A percentile compares a stretch with the other conserved stretches of the same genome.
phyloP scores from a whole-genome alignment of 2,329 filamentous ascomycete genomes.

The Colletotrichum theobromicola region DNA sequence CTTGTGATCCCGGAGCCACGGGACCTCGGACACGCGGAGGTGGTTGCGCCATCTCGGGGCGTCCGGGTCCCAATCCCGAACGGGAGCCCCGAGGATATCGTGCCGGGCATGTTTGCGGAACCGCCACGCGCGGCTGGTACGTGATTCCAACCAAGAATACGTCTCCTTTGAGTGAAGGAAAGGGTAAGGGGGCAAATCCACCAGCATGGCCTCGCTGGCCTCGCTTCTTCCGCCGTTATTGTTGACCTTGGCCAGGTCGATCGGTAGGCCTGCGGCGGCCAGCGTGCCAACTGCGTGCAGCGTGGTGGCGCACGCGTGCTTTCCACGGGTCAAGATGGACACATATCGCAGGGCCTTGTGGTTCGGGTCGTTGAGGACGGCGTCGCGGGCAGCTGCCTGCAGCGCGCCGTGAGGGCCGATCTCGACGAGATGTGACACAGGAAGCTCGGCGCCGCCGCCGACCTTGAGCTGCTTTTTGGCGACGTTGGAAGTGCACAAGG shows the following conservation, averaged over 20 bases:
- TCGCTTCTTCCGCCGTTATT: background rate
- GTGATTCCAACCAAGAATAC: conserved; percentile 7
- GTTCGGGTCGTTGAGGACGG: conserved; percentile 48
- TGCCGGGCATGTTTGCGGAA: conserved; percentile 9
- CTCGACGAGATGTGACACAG: conserved; percentile 3
- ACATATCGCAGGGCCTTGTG: conserved; percentile 37
- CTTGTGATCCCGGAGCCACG: conserved; percentile 51
- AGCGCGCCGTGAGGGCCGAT: conserved; percentile 13
- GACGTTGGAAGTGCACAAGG: background rate
- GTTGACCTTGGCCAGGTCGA: conserved; percentile 53
- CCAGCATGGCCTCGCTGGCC: background rate
- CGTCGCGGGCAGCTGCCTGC: conserved; percentile 48
- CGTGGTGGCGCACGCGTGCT: background rate
- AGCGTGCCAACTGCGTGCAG: background rate
- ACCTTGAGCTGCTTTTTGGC: conserved; percentile 24
- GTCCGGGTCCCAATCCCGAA: background rate
- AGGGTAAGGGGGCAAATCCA: conserved; percentile 20
- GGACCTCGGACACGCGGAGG: conserved; percentile 34
- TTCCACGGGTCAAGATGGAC: background rate
- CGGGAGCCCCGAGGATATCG: conserved; percentile 17
- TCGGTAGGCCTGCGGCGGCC: conserved; percentile 24
- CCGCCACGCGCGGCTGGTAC: conserved; percentile 12
- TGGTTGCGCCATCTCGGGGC: conserved; percentile 18
- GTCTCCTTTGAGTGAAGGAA: conserved; percentile 20
- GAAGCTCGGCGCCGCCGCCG: conserved; percentile 16